A percentile compares a stretch with the other conserved stretches of the same genome.
phyloP scores from a whole-genome alignment of 176 grass and related monocot genomes.

The Poa annua region DNA sequence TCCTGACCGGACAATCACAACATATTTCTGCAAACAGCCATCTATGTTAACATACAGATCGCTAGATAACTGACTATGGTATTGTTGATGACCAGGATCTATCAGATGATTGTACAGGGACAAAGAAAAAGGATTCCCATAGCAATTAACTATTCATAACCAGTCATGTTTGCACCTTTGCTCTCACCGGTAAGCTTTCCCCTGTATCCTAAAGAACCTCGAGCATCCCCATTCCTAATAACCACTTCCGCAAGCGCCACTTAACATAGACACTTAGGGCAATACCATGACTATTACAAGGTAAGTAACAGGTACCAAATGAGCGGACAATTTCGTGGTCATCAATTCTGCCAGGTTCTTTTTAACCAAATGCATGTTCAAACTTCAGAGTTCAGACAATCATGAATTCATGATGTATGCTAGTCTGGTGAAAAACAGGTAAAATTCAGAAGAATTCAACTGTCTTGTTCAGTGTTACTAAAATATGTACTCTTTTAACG shows the following conservation, averaged over 20 bases:
- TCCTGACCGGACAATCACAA: too few species aligned
- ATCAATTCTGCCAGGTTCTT: constrained; percentile 19
- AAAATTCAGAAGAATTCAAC: constrained; percentile 4
- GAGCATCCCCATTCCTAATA: background rate
- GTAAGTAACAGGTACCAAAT: background rate
- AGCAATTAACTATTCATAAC: background rate
- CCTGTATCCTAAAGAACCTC: background rate
- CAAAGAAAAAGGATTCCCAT: background rate
- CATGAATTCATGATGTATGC: background rate
- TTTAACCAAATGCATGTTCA: background rate
- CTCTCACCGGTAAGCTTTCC: background rate
- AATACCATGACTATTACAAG: background rate
- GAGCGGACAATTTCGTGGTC: background rate
- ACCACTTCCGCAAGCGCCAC: background rate
- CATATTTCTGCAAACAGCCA: too few species aligned
- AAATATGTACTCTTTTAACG: too few species aligned
- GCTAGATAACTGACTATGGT: too few species aligned
- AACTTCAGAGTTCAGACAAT: constrained; percentile 4
- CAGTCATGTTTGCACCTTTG: background rate
- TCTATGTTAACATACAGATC: too few species aligned
- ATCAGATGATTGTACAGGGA: background rate
- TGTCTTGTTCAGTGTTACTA: background rate
- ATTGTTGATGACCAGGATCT: background rate
- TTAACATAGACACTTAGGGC: background rate
- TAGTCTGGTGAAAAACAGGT: background rate